Percentiles rank a stretch among this genome's conserved stretches.
Evolutionary conservation across 2,329 filamentous ascomycete genomes (phyloP).

Genomic region (Pestalotiopsis sp.): DNA sequence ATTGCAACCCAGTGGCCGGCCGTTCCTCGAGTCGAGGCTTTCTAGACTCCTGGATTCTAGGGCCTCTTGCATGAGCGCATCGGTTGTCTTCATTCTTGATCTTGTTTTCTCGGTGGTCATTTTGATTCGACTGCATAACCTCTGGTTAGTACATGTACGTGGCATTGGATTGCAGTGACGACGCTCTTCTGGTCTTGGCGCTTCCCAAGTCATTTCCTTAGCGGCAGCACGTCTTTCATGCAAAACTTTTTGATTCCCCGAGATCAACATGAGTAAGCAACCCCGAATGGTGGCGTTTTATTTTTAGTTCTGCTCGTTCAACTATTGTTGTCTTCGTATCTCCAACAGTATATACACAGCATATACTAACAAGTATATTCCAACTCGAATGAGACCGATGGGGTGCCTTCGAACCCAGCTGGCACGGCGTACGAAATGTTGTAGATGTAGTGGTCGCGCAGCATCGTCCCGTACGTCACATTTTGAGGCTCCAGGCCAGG

Average conservation of each 20-base stretch:
- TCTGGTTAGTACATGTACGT: not conserved
- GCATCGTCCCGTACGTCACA: constrained; percentile 37
- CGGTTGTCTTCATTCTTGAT: not conserved
- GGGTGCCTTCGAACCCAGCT: constrained; percentile 38
- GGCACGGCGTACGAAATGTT: constrained; percentile 50
- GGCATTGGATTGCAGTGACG: not conserved
- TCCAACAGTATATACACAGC: not conserved
- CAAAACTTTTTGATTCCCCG: not conserved
- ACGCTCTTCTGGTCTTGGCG: not conserved
- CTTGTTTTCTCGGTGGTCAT: not conserved
- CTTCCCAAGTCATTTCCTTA: not conserved
- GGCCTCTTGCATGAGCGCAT: not conserved
- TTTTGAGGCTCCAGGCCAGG: constrained; percentile 38
- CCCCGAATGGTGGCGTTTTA: not conserved
- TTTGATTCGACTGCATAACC: not conserved
- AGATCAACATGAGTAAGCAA: not conserved
- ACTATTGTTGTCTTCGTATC: not conserved
- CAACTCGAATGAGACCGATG: constrained; percentile 37
- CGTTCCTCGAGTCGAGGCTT: not conserved
- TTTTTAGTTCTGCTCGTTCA: not conserved
- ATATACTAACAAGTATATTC: constrained; percentile 28
- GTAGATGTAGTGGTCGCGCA: constrained; percentile 46
- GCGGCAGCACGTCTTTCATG: not conserved
- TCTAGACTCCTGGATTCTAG: too few relatives aligned
- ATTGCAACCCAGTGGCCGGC: not conserved